These are phyloP conservation scores for Cryptococcus sp. DNA, from an alignment of 1,284 basidiomycete genomes.

Conservation along the genomic window DNA sequence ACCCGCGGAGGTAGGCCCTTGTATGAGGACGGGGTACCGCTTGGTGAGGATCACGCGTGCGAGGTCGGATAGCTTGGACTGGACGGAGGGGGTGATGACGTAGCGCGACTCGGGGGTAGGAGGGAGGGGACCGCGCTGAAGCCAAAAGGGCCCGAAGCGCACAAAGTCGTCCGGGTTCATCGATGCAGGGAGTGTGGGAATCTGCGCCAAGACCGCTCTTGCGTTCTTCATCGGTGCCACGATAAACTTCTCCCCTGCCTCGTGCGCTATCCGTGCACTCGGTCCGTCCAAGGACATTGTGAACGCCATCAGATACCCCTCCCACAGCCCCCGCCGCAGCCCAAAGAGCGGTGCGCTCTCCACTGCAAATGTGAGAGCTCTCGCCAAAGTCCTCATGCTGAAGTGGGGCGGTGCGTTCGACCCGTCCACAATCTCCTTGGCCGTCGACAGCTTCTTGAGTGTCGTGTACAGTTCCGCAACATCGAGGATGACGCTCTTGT, in stretches of 20 bases:
- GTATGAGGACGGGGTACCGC: conserved; percentile 91
- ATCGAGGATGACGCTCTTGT: conserved; percentile 84
- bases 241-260: conserved; percentile 73
- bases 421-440: conserved; percentile 87
- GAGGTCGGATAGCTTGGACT: conserved; percentile 86
- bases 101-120: conserved; percentile 67
- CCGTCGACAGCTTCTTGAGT: conserved; percentile 74
- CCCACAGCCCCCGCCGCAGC: conserved; percentile 84
- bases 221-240: conserved; percentile 78
- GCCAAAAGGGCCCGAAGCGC: conserved; percentile 88
- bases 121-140: conserved; percentile 68
- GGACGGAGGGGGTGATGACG: conserved; percentile 95
- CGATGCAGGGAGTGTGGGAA: conserved; percentile 60
- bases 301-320: conserved; percentile 96
- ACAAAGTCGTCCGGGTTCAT: conserved; percentile 61
- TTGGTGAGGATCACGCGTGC: conserved; percentile 86
- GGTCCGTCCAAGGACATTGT: conserved; percentile 84
- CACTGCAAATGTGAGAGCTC: conserved; percentile 86
- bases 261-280: conserved; percentile 68
- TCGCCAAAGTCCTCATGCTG: conserved; percentile 92
- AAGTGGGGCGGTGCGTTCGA: conserved; percentile 94
- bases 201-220: conserved; percentile 66
- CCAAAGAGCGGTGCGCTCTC: conserved; percentile 76
- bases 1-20: conserved; percentile 95
- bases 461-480: conserved; percentile 86